A percentile compares a stretch with the other conserved stretches of the same genome.
phyloP scores from a whole-genome alignment of 1,139 yeast genomes.

The Pichia sp. region DNA sequence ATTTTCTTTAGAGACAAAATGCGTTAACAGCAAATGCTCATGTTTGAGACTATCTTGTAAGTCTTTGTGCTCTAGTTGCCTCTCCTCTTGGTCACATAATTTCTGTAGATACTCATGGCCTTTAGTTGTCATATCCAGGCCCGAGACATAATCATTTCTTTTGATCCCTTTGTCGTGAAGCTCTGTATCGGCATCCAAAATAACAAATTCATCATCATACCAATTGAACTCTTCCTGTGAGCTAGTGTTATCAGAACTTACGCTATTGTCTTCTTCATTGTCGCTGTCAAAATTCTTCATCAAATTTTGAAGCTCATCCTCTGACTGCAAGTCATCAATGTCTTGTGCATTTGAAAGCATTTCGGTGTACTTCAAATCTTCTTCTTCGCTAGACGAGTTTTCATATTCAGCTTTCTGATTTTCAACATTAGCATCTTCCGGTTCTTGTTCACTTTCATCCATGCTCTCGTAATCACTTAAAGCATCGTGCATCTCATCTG shows the following conservation, averaged over 20 bases:
- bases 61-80: slow-evolving; percentile 26
- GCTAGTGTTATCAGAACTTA: background rate
- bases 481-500: no score
- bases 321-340: slow-evolving; percentile 11
- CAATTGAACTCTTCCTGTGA: background rate
- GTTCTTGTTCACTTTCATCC: no score
- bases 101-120: slow-evolving; percentile 15
- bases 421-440: background rate
- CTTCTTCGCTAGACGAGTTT: background rate
- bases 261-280: background rate
- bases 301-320: slow-evolving; percentile 5
- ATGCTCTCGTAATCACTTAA: no score
- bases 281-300: background rate
- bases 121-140: slow-evolving; percentile 14
- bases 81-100: slow-evolving; percentile 14
- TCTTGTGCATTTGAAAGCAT: slow-evolving; percentile 4
- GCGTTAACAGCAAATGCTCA: slow-evolving; percentile 28
- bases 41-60: slow-evolving; percentile 25
- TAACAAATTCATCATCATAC: slow-evolving; percentile 10
- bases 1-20: slow-evolving; percentile 20
- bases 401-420: background rate
- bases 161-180: background rate
- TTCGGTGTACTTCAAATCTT: background rate
- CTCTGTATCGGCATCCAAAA: slow-evolving; percentile 8
- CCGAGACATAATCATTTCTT: background rate